phyloP scores from a whole-genome alignment of 495 filamentous ascomycete species.

The Acidiella bohemica region DNA sequence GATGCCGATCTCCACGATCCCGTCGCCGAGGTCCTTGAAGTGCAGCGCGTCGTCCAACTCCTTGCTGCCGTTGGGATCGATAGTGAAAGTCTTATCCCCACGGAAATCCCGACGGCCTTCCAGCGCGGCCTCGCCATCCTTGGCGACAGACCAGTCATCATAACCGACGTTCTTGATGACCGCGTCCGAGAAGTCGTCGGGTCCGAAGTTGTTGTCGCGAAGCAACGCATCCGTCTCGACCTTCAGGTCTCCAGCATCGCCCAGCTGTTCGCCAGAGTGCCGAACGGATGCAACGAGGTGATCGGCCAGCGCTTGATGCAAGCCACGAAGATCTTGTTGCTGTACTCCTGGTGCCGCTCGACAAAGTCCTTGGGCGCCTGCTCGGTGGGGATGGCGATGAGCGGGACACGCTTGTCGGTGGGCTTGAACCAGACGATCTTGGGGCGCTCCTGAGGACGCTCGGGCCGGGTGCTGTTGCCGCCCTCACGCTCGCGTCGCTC shows the following conservation, averaged over 20 bases:
- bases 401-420: constrained; percentile 92
- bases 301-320: constrained; percentile 99
- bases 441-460: constrained; percentile 85
- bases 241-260: constrained; percentile 91
- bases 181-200: constrained; percentile 94
- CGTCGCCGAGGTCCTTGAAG: constrained; percentile 65
- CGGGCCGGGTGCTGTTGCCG: constrained; percentile 45
- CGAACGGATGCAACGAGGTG: constrained; percentile 96
- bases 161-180: constrained; percentile 84
- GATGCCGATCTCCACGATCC: constrained; percentile 83
- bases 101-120: constrained; percentile 81
- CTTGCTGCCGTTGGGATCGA: constrained; percentile 69
- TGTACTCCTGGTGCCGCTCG: constrained; percentile 94
- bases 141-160: constrained; percentile 76
- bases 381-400: constrained; percentile 96
- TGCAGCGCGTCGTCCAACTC: constrained; percentile 88
- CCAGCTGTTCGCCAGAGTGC: constrained; percentile 95
- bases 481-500: constrained; percentile 88
- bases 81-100: constrained; percentile 76
- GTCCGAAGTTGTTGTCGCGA: constrained; percentile 95
- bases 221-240: constrained; percentile 96
- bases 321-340: constrained; percentile 93
- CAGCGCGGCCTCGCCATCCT: constrained; percentile 64
- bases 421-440: constrained; percentile 99
- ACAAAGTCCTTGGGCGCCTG: constrained; percentile 96